Evolutionary conservation across 139 green algal species (phyloP), one percentile per base, ranked within the genome.

Genomic region (Nannochloris sp.): DNA sequence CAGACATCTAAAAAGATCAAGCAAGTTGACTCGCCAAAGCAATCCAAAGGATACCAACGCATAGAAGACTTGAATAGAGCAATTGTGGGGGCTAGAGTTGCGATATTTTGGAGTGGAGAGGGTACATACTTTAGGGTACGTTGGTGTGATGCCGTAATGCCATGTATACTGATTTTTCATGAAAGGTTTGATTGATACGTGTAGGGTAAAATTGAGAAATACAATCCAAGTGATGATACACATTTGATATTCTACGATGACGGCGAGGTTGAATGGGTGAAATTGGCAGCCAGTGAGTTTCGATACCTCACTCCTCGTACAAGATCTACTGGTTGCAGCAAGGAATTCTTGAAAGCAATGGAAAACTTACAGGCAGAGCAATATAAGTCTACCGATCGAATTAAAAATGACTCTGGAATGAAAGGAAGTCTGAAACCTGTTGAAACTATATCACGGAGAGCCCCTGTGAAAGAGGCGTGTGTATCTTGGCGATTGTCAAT

Each of bases 171-270:
- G 20, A 23, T 23, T 23, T 23, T 45, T n/a, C 56, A 33, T 33
- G 11, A 14, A 13, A 25, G 30, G 20, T 60, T 77, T 10, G 16
- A 0, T 53, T 53, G 16, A 5, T 28, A 0, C 12, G 5, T 53
- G 46, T 23, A 53, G 69, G 77, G 74, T 29, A 53, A 71, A 40
- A 45, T 84, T 44, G 46, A 64, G 12, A 43, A 67, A 25, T 83
- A 69, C 48, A 71, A 83, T 57, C 25, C 44, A 10, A 78, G 78
- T 63, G 70, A 84, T 46, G 79, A 84, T 58, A 71, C 70, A 25
- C 57, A 62, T 60, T 80, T 81, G 59, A 46, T 88, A 20, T 25
- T 53, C 36, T 88, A 88, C 56, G 84, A 89, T 56, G 84, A 87
- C 48, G 76, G 77, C 13, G 67, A 82, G 62, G 66, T 76, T 28